phyloP scores from a whole-genome alignment of 1,139 yeast species.

The Meyerozyma guilliermondii region DNA sequence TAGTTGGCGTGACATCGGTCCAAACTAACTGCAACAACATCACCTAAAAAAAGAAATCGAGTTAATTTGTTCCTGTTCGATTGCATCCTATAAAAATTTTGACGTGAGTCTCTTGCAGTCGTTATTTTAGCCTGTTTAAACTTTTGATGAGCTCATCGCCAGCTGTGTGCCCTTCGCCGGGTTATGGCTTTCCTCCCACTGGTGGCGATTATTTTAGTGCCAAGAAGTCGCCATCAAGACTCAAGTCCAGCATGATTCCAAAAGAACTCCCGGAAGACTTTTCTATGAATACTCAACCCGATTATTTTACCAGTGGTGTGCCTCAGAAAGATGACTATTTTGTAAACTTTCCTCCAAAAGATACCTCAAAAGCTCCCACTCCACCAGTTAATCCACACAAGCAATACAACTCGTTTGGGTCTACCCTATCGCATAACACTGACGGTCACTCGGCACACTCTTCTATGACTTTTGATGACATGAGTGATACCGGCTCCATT shows the following conservation, averaged over 20 bases:
- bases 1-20: not conserved
- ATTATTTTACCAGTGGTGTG: conserved; percentile 1
- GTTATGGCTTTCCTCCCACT: conserved; percentile 12
- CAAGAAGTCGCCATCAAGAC: conserved; percentile 6
- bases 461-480: not conserved
- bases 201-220: conserved; percentile 15
- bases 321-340: conserved; percentile 5
- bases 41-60: no score
- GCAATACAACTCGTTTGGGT: not conserved
- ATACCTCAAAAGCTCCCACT: conserved; percentile 7
- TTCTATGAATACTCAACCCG: not conserved
- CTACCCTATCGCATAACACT: not conserved
- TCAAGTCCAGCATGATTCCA: conserved; percentile 1
- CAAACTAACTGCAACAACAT: no score
- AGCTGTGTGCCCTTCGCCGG: conserved; percentile 13
- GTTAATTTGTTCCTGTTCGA: no score
- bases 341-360: conserved; percentile 8
- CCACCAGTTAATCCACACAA: not conserved
- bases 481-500: not conserved
- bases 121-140: no score
- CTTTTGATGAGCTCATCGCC: conserved; percentile 9
- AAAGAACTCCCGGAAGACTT: not conserved
- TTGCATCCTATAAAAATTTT: no score
- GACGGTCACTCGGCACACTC: not conserved
- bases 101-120: no score